Evolutionary conservation across 805 yeast genomes (phyloP), one percentile per base, ranked within the genome.

Genomic region (Sugiyamaella marilandica): DNA sequence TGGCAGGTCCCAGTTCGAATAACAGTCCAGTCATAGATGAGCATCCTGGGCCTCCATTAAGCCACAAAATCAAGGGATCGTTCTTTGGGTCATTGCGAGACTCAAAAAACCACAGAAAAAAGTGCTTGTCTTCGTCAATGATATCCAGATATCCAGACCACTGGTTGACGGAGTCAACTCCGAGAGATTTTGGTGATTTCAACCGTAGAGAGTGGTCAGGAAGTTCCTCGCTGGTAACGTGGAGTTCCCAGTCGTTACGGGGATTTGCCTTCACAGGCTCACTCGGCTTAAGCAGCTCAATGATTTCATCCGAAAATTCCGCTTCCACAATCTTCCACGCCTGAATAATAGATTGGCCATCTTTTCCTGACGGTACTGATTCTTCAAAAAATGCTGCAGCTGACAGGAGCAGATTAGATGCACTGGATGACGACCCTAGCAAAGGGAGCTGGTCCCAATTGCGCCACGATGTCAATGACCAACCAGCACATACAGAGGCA

Each of bases 31-130:
- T 87, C 71, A 87, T 71, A 9, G 95, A 87, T 13, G 95, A 86
- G 71, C 96, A 89, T 2, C 97, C 97, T 41, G 97, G 96, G 16
- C 97, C 97, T 62, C 97, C 97, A 66, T 89, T 89, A 65, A 89
- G 77, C 96, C 96, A 88, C 63, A 90, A 74, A 47, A 90, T 78
- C 36, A 88, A 75, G 0, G 96, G 96, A 69, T 88, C 96, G 55
- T 77, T 86, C 58, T 73, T 72, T n/a, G 96, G 96, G 69, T 87
- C 91, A 67, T 84, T 85, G 75, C 95, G 81, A 55, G 92, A 84
- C 70, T 89, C 96, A 63, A 89, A 90, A 65, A 84, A 84, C 91
- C 94, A 77, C 64, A 74, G 78, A 73, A 87, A 88, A 66, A 88
- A 83, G 71, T 89, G 97, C 72, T 89, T 89, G 66, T 87, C 95